A percentile compares a stretch with the other conserved stretches of the same genome.
phyloP scores from a whole-genome alignment of 2,329 filamentous ascomycete species.

The Dactylonectria estremocensis region DNA sequence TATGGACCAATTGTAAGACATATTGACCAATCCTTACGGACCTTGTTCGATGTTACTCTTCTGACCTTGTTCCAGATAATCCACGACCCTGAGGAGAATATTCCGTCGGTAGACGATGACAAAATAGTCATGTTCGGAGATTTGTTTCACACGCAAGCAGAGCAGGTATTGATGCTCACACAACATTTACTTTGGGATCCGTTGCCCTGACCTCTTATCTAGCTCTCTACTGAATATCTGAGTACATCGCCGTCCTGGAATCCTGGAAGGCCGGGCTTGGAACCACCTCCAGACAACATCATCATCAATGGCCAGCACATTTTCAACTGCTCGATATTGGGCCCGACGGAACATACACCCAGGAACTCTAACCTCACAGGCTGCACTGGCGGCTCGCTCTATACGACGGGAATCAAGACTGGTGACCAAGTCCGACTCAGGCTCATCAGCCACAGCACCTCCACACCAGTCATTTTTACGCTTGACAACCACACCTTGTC shows the following conservation, averaged over 20 bases:
- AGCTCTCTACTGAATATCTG: conserved; percentile 52
- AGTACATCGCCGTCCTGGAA: conserved; percentile 52
- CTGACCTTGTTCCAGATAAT: conserved; percentile 48
- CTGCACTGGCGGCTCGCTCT: conserved; percentile 48
- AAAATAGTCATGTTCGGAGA: conserved; percentile 58
- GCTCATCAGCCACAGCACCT: conserved; percentile 59
- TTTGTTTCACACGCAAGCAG: conserved; percentile 55
- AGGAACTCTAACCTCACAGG: background rate
- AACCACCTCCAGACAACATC: conserved; percentile 58
- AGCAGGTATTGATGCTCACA: conserved; percentile 44
- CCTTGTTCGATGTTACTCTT: background rate
- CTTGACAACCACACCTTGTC: conserved; percentile 59
- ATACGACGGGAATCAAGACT: conserved; percentile 50
- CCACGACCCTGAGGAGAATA: conserved; percentile 54
- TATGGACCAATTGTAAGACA: conserved; percentile 42
- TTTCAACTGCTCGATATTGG: conserved; percentile 51
- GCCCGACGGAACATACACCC: background rate
- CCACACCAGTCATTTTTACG: conserved; percentile 58
- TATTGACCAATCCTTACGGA: background rate
- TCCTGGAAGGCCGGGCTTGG: conserved; percentile 54
- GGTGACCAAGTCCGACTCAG: conserved; percentile 52
- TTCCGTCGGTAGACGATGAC: conserved; percentile 54
- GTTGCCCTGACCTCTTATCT: background rate
- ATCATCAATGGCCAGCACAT: conserved; percentile 58
- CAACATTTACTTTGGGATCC: background rate